Base-by-base conservation (phyloP, 208 protist genomes). In the Crithidia bombi region DNA sequence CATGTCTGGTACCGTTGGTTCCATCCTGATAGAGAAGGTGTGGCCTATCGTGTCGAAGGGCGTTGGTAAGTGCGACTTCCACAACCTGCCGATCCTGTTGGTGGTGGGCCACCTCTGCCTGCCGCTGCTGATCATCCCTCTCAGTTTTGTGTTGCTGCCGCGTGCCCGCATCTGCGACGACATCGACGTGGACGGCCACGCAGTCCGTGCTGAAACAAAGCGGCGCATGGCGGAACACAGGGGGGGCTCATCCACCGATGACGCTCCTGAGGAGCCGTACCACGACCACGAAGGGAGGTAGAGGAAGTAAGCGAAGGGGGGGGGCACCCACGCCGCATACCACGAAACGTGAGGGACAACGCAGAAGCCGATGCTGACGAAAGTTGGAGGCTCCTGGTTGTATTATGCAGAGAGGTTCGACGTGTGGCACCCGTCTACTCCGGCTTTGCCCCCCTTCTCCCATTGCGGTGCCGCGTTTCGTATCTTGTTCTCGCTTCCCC, bases 101-200 rank as follows among this genome's bases (percentile, higher is more conserved):
- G 28, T 91, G 19, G 52, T 92, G 5, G 78, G 79, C 23, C 86
- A 92, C 68, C 68, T 85, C 21, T 36, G 76, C 39, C 43, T 81
- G 21, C 89, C 86, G 14, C 52, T 86, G 36, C 25, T 89, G n/a
- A 58, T 70, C 26, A 78, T 94, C 30, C 83, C 86, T 5, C 69
- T 88, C 17, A 82, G 79, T 35, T 84, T 84, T 58, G 39, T 91
- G 21, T 70, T 94, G 28, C 69, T 94, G 23, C 89, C 89, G 7
- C 38, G 30, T 19, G 78, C 79, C 14, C 80, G 81, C 65, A 86
- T 90, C 43, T 83, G 80, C 65, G 80, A 90, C 49, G 66, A 83
- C 26, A 55, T 86, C 36, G 83, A 89, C 46, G 44, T 72, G 6
- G 65, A 86, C 52, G 83, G 77, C 38, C 70, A 83, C 43, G 59